Evolutionary conservation across 2,329 filamentous ascomycete genomes (phyloP).

Genomic region (Neospermospora avenae): DNA sequence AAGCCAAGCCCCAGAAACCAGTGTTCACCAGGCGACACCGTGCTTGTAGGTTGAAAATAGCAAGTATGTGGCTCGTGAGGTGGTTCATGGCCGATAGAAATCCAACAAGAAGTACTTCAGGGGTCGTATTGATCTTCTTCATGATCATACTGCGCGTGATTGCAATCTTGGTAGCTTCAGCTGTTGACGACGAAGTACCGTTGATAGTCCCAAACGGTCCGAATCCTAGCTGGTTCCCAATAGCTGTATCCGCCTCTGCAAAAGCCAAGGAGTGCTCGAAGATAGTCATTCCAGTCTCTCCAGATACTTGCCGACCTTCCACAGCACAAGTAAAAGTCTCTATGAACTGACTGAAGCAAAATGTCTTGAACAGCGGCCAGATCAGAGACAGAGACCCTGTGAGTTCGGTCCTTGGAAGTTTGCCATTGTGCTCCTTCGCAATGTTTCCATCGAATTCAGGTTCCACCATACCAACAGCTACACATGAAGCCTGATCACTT

Average conservation of each 20-base stretch:
- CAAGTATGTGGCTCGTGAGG: conserved; percentile 77
- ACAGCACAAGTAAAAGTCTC: conserved; percentile 87
- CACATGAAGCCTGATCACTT: conserved; percentile 71
- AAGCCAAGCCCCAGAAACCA: conserved; percentile 83
- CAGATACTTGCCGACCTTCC: conserved; percentile 73
- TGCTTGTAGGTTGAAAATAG: conserved; percentile 75
- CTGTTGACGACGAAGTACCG: conserved; percentile 23
- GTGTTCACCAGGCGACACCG: conserved; percentile 82
- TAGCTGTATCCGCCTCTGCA: conserved; percentile 87
- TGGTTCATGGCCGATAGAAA: conserved; percentile 89
- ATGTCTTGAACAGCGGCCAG: conserved; percentile 71
- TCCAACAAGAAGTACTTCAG: conserved; percentile 82
- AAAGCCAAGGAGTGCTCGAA: conserved; percentile 97
- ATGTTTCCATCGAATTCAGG: conserved; percentile 44
- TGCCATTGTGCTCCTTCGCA: conserved; percentile 10
- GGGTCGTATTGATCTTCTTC: conserved; percentile 78
- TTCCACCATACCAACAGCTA: conserved; percentile 69
- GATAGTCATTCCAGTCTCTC: conserved; percentile 92
- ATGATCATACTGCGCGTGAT: conserved; percentile 66
- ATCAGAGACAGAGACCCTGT: conserved; percentile 71
- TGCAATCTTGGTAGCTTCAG: conserved; percentile 42
- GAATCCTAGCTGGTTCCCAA: conserved; percentile 75
- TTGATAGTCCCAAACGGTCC: conserved; percentile 45
- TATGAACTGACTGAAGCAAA: conserved; percentile 76
- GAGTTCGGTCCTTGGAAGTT: conserved; percentile 20